Evolutionary conservation across 1,284 basidiomycete species (phyloP), one percentile per base, ranked within the genome.

Genomic region (Ceratobasidium sp.): DNA sequence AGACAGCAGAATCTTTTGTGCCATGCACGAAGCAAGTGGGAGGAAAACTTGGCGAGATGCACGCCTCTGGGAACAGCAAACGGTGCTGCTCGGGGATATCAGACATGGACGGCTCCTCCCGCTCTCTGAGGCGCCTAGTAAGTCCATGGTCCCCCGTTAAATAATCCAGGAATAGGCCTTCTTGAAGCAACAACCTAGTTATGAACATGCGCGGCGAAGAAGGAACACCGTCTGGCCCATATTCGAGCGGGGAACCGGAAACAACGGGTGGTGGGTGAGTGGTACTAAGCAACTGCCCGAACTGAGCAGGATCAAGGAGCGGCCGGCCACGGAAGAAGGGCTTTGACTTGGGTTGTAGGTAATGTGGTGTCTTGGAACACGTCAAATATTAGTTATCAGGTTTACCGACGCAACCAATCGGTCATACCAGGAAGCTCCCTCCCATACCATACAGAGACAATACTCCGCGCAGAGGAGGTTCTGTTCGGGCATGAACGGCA

Each of bases 391-490:
- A 65, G 34, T 13, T 24, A 27, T 37, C n/a, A 34, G n/a, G 29
- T 14, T 19, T 43, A 37, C 19, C 0, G 16, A 22, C 29, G 2
- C 48, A 53, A 24, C 5, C 34, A 31, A 27, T 39, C 13, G 34
- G n/a, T 81, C 86, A 76, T 75, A 90, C 89, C 74, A 90, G 78
- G 74, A 88, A 84, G 74, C 89, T 81, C 0, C 89, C 89, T 22
- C 89, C 89, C 85, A 88, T 86, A 0, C 86, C 88, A 79, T 90
- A 91, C 77, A 91, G 76, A 0, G 86, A 87, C 0, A 90, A 76
- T 0, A 90, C 74, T 0, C 68, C 68, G 19, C 68, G 56, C 27
- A 71, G 29, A 11, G 68, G 68, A 41, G 49, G 41, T 41, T 83
- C 86, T 0, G 88, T 88, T 0, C 78, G 77, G 0, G 81, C 83